These are phyloP conservation scores for Peronospora belbahrii DNA, from an alignment of 352 stramenopile species.

Conservation along the genomic window DNA sequence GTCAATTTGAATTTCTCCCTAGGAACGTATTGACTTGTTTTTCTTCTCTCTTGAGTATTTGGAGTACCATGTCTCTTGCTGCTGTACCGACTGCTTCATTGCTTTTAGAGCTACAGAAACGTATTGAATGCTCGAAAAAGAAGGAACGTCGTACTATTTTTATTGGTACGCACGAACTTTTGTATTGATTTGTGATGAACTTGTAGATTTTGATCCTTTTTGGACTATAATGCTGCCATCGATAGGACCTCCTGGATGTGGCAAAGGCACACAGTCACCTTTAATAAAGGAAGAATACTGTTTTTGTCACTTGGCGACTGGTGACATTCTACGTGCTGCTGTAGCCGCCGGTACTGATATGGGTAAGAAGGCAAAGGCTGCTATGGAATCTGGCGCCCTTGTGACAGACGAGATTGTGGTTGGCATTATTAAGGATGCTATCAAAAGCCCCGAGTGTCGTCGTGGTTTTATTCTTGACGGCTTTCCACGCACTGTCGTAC, in stretches of 20 bases:
- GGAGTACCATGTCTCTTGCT: constrained; percentile 53
- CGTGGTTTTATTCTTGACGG: constrained; percentile 99
- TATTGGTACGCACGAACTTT: constrained; percentile 62
- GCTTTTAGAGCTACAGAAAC: constrained; percentile 88
- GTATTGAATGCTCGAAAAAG: constrained; percentile 88
- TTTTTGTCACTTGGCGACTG: constrained; percentile 96
- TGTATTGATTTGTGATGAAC: background rate
- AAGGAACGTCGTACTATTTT: constrained; percentile 93
- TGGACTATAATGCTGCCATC: constrained; percentile 4
- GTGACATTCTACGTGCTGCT: constrained; percentile 98
- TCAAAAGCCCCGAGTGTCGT: constrained; percentile 94
- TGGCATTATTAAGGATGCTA: constrained; percentile 98
- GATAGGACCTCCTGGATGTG: constrained; percentile 87
- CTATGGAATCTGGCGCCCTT: constrained; percentile 95
- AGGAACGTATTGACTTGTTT: background rate
- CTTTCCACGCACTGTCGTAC: constrained; percentile 97
- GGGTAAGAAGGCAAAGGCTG: constrained; percentile 95
- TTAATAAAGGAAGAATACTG: constrained; percentile 98
- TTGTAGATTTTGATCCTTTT: background rate
- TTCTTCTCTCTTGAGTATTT: background rate
- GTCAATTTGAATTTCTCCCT: constrained; percentile 26
- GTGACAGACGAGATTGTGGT: constrained; percentile 99
- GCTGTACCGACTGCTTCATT: constrained; percentile 77
- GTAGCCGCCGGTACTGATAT: constrained; percentile 95
- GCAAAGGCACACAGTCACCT: constrained; percentile 98